Conservation (phyloP, 495 filamentous ascomycete species). For the Talaromyces proteolyticus region DNA sequence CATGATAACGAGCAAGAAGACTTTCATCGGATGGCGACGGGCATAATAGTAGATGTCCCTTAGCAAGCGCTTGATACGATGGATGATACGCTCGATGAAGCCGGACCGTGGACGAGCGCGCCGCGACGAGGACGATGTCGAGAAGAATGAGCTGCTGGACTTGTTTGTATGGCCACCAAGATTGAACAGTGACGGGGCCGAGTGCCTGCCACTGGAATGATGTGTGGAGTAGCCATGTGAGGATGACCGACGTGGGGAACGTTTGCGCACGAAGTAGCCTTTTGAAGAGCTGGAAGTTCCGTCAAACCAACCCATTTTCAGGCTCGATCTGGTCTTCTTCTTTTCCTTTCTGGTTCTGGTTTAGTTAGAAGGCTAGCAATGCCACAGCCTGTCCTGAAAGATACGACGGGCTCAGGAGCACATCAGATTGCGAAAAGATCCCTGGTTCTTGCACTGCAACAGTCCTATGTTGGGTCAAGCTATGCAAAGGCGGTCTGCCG, state of each 20-base stretch:
- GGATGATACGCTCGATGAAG: slow-evolving; percentile 63
- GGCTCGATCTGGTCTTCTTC: too few relatives aligned
- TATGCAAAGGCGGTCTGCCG: neutral
- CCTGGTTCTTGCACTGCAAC: too few relatives aligned
- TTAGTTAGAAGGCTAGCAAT: too few relatives aligned
- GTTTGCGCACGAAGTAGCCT: slow-evolving; percentile 22
- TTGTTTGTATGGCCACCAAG: slow-evolving; percentile 33
- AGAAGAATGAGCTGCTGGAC: slow-evolving; percentile 47
- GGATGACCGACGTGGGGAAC: slow-evolving; percentile 26
- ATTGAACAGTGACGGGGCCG: slow-evolving; percentile 47
- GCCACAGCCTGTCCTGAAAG: too few relatives aligned
- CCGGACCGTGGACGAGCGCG: slow-evolving; percentile 64
- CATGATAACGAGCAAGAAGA: slow-evolving; percentile 78
- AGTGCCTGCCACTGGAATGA: slow-evolving; percentile 33
- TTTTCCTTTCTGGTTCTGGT: too few relatives aligned
- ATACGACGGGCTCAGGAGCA: too few relatives aligned
- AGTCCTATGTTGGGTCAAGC: neutral
- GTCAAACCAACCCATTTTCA: slow-evolving; percentile 48
- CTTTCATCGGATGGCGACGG: slow-evolving; percentile 72
- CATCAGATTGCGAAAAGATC: too few relatives aligned
- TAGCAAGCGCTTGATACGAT: slow-evolving; percentile 64
- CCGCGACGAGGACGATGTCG: slow-evolving; percentile 46
- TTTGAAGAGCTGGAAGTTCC: slow-evolving; percentile 25
- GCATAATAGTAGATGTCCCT: slow-evolving; percentile 72
- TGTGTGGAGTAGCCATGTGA: slow-evolving; percentile 34